phyloP scores from a whole-genome alignment of 768 basidiomycete species.

The Clathrus columnatus region DNA sequence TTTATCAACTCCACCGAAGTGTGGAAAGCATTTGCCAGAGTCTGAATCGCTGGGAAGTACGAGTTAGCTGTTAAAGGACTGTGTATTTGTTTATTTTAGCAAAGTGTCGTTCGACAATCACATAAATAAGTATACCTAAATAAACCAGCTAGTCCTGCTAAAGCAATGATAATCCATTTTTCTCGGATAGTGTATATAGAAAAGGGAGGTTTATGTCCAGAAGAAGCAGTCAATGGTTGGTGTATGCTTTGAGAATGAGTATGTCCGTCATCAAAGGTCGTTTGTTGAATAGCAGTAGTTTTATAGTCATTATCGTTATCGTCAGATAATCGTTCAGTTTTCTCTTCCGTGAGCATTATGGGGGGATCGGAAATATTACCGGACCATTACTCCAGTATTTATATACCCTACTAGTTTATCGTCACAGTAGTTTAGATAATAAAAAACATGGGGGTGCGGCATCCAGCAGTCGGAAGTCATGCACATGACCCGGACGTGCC shows the following conservation, averaged over 20 bases:
- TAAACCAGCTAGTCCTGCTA: constrained; percentile 46
- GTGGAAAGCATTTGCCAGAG: constrained; percentile 50
- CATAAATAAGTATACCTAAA: constrained; percentile 44
- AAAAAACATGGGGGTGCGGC: too few species aligned
- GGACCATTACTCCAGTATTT: too few species aligned
- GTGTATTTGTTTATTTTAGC: not conserved
- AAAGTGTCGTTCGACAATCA: not conserved
- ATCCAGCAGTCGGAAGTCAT: too few species aligned
- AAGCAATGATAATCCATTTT: constrained; percentile 60
- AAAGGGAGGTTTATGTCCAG: not conserved
- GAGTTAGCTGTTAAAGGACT: constrained; percentile 13
- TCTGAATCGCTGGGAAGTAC: constrained; percentile 50
- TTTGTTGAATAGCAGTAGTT: not conserved
- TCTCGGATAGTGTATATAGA: constrained; percentile 41
- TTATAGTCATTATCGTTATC: not conserved
- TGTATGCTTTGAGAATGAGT: not conserved
- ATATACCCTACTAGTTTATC: too few species aligned
- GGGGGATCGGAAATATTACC: not conserved
- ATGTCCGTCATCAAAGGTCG: not conserved
- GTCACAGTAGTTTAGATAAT: too few species aligned
- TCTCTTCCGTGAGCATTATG: not conserved
- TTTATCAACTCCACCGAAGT: constrained; percentile 66
- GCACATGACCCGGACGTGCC: too few species aligned
- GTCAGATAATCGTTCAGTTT: not conserved
- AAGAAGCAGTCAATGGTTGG: not conserved